These are phyloP conservation scores for Solanum hybrid DNA, from an alignment of 305 asterid genomes.

Conservation along the genomic window DNA sequence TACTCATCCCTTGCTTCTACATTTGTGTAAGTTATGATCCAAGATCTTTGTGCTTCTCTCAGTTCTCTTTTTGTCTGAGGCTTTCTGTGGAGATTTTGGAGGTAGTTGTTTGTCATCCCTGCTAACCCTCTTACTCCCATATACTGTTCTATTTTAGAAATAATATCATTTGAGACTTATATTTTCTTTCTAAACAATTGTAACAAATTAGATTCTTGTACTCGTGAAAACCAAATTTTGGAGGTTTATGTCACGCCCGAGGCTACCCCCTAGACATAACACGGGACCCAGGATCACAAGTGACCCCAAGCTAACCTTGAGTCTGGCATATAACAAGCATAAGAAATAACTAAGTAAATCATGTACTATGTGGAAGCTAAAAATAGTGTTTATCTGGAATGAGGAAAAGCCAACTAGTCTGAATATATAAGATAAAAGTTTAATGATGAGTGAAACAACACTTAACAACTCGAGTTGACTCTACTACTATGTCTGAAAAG, in stretches of 20 bases:
- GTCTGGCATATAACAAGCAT: neutral
- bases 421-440: neutral
- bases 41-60: neutral
- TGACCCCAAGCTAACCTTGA: neutral
- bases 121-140: neutral
- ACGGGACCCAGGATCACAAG: neutral
- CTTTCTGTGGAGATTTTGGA: neutral
- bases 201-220: neutral
- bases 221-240: neutral
- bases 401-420: neutral
- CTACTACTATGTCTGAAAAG: neutral
- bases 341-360: neutral
- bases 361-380: neutral
- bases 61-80: neutral
- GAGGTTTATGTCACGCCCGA: neutral
- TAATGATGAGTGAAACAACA: neutral
- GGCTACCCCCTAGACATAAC: neutral
- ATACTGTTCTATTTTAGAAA: neutral
- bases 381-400: too few relatives aligned
- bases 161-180: neutral
- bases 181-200: neutral
- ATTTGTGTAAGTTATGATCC: neutral
- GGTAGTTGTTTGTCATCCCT: neutral
- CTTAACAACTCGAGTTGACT: neutral
- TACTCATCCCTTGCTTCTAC: neutral